Conservation (phyloP, 2,329 filamentous ascomycete genomes). For the Thelonectria rubi region DNA sequence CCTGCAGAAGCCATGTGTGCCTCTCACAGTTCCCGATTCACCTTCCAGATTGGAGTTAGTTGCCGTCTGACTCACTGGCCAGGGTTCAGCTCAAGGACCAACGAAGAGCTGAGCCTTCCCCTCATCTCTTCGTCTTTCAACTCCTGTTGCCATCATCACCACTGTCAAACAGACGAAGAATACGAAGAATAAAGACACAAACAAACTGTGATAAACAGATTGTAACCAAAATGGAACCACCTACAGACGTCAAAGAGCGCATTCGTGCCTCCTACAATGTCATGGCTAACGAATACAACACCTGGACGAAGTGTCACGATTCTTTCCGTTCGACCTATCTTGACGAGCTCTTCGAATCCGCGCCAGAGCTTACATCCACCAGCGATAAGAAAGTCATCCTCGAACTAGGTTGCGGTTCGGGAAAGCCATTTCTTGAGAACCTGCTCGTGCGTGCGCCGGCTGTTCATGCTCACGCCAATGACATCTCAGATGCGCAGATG, state of each 20-base stretch:
- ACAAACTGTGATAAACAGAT: too few relatives aligned
- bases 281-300: conserved; percentile 22
- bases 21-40: too few relatives aligned
- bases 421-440: conserved; percentile 16
- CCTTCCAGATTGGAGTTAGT: too few relatives aligned
- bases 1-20: too few relatives aligned
- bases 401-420: conserved; percentile 27
- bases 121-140: too few relatives aligned
- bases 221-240: background rate
- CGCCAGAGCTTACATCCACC: conserved; percentile 1
- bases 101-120: too few relatives aligned
- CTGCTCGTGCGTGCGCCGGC: background rate
- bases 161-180: too few relatives aligned
- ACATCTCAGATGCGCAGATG: conserved; percentile 20
- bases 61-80: too few relatives aligned
- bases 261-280: conserved; percentile 1
- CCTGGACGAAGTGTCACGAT: conserved; percentile 21
- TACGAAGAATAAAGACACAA: too few relatives aligned
- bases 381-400: background rate
- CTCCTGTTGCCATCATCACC: too few relatives aligned
- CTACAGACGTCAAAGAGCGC: background rate
- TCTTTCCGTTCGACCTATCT: conserved; percentile 13
- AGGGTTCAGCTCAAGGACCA: too few relatives aligned
- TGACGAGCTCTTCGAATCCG: background rate
- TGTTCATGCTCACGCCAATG: conserved; percentile 12